phyloP scores from a whole-genome alignment of 495 filamentous ascomycete species.

The Aspergillus haitiensis region DNA sequence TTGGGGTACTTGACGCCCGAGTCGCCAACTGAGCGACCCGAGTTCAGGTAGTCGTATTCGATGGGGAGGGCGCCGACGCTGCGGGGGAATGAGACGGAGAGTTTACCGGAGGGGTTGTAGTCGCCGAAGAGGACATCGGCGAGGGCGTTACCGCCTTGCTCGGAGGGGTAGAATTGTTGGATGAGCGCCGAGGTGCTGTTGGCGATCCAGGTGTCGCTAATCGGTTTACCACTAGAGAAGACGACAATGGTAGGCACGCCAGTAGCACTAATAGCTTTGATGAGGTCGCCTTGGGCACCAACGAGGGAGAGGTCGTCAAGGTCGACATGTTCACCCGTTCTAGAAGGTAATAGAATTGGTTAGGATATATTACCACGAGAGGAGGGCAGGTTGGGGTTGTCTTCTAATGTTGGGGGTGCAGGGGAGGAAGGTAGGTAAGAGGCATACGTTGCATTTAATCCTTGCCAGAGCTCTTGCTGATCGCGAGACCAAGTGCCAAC shows the following conservation, averaged over 20 bases:
- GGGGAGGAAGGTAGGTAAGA: not conserved
- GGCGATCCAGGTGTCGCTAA: constrained; percentile 68
- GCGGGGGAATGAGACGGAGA: constrained; percentile 65
- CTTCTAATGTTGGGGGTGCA: not conserved
- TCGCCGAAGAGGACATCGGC: constrained; percentile 69
- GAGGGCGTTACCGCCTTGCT: constrained; percentile 61
- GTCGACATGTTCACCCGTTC: constrained; percentile 72
- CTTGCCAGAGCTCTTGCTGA: constrained; percentile 64
- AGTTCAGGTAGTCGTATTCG: constrained; percentile 72
- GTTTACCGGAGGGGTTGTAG: constrained; percentile 64
- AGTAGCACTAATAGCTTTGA: constrained; percentile 61
- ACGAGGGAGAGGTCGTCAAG: constrained; percentile 61
- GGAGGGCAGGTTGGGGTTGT: not conserved
- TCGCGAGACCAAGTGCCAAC: constrained; percentile 76
- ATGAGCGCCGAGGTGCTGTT: constrained; percentile 58
- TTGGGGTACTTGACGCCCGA: constrained; percentile 51
- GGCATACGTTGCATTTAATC: constrained; percentile 61
- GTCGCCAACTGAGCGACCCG: constrained; percentile 52
- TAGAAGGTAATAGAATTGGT: constrained; percentile 18
- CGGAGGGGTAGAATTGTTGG: constrained; percentile 71
- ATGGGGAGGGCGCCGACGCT: constrained; percentile 65
- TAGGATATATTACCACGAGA: too few species aligned
- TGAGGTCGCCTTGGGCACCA: constrained; percentile 65
- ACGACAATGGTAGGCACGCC: constrained; percentile 69
- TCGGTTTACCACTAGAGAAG: constrained; percentile 66